phyloP scores from a whole-genome alignment of 768 basidiomycete species.

The Zangia roseola region DNA sequence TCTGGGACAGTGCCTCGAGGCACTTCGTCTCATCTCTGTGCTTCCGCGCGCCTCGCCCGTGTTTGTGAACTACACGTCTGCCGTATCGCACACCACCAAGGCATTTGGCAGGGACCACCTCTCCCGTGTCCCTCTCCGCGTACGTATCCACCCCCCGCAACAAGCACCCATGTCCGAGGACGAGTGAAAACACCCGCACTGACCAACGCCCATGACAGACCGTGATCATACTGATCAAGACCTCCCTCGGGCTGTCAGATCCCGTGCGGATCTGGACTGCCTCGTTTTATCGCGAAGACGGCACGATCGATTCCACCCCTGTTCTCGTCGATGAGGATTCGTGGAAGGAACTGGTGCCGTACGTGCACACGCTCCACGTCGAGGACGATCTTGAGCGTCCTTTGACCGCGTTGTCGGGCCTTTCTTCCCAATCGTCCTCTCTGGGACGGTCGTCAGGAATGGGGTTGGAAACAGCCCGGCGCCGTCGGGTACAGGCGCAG shows the following conservation, averaged over 20 bases:
- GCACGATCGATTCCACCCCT: constrained; percentile 23
- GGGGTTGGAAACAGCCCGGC: neutral
- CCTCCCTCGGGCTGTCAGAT: constrained; percentile 21
- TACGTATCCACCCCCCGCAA: too few species aligned
- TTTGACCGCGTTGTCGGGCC: constrained; percentile 7
- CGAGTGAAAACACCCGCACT: too few species aligned
- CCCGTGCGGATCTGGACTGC: constrained; percentile 22
- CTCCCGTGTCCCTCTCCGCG: constrained; percentile 33
- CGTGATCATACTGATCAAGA: constrained; percentile 25
- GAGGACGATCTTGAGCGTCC: constrained; percentile 28
- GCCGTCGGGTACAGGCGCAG: too few species aligned
- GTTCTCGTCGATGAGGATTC: constrained; percentile 31
- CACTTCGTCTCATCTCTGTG: constrained; percentile 30
- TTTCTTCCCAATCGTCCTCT: constrained; percentile 9
- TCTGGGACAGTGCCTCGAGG: constrained; percentile 34
- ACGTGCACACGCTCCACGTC: constrained; percentile 31
- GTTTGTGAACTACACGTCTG: constrained; percentile 21
- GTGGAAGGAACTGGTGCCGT: constrained; percentile 32
- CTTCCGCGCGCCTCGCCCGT: constrained; percentile 30
- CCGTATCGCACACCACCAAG: constrained; percentile 18
- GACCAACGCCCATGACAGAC: constrained; percentile 10
- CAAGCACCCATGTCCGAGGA: neutral
- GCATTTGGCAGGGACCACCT: constrained; percentile 33
- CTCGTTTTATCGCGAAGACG: constrained; percentile 31
- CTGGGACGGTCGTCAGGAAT: neutral